Base-by-base conservation (phyloP, 1,284 basidiomycete species). In the Fomitiporia mediterranea region DNA sequence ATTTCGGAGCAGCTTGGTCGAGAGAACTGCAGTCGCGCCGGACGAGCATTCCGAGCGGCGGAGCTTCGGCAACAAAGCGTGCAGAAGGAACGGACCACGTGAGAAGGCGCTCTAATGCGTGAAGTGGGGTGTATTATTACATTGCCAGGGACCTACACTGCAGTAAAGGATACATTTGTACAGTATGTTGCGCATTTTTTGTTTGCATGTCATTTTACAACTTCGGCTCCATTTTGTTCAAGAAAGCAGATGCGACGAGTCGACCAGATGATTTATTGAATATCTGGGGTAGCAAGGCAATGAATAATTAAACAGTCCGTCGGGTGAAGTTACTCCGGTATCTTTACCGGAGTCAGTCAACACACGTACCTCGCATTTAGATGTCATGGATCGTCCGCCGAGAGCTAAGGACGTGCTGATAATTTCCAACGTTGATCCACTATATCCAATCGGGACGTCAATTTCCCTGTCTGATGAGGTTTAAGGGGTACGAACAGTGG, bases 21-120 rank as follows among this genome's bases (percentile, higher is more conserved):
- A 56, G 74, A 80, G 63, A 93, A 83, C 61, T 83, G 81, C 46
- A 94, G 90, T 69, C 77, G 90, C n/a, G 92, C 86, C 0, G 92
- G 89, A 0, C 78, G 79, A 58, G 92, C 92, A n/a, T 73, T 89
- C 40, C 70, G 81, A 49, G 85, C 88, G n/a, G 73, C 74, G 56
- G 73, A 71, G 61, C 64, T 66, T 53, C 67, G 75, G 39, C 70
- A 78, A 61, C 65, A 66, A 37, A 59, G 66, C 0, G 65, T 3
- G 4, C 5, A 19, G 40, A 53, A 43, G 19, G 38, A 27, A 17
- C 8, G 19, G 32, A 11, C 28, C 6, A 30, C 19, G 17, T 48
- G 9, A 48, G 62, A 67, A 58, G 57, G 63, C 44, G 28, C 32
- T 5, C 11, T n/a, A 27, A 27, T 15, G 30, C 17, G 39, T 11